Evolutionary conservation across 2,329 filamentous ascomycete species (phyloP).

Genomic region (Alternaria burnsii): DNA sequence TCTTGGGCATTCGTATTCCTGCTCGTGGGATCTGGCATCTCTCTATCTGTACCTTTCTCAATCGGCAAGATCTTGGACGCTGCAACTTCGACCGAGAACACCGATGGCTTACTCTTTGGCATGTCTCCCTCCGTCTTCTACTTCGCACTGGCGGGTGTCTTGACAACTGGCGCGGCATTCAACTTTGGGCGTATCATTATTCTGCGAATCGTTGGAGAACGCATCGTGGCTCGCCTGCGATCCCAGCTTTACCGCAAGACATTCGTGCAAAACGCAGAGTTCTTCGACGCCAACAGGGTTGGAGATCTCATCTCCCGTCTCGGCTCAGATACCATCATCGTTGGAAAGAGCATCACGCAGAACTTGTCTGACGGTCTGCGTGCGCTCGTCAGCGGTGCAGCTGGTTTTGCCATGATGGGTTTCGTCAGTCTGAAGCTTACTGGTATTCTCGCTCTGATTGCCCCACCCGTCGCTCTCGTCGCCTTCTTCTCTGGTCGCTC

Average conservation of each 20-base stretch:
- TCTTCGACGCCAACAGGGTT: slow-evolving; percentile 97
- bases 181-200: slow-evolving; percentile 96
- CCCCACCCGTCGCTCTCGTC: slow-evolving; percentile 87
- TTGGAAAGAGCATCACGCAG: slow-evolving; percentile 97
- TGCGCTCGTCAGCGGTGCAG: slow-evolving; percentile 86
- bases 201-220: slow-evolving; percentile 90
- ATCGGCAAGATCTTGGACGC: slow-evolving; percentile 96
- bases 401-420: slow-evolving; percentile 93
- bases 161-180: slow-evolving; percentile 83
- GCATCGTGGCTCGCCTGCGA: slow-evolving; percentile 88
- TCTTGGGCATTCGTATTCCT: slow-evolving; percentile 84
- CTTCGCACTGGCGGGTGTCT: slow-evolving; percentile 73
- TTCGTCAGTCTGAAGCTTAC: slow-evolving; percentile 93
- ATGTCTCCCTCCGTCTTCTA: slow-evolving; percentile 90
- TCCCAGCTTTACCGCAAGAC: slow-evolving; percentile 91
- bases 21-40: slow-evolving; percentile 88
- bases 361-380: slow-evolving; percentile 96
- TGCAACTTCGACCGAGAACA: slow-evolving; percentile 75
- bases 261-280: slow-evolving; percentile 97
- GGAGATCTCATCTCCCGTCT: slow-evolving; percentile 95
- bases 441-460: slow-evolving; percentile 83
- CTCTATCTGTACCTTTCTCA: slow-evolving; percentile 95
- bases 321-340: slow-evolving; percentile 95
- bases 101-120: slow-evolving; percentile 77
- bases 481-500: slow-evolving; percentile 91